Base-by-base conservation (phyloP, 1,284 basidiomycete species). In the Cutaneotrichosporon cavernicola region DNA sequence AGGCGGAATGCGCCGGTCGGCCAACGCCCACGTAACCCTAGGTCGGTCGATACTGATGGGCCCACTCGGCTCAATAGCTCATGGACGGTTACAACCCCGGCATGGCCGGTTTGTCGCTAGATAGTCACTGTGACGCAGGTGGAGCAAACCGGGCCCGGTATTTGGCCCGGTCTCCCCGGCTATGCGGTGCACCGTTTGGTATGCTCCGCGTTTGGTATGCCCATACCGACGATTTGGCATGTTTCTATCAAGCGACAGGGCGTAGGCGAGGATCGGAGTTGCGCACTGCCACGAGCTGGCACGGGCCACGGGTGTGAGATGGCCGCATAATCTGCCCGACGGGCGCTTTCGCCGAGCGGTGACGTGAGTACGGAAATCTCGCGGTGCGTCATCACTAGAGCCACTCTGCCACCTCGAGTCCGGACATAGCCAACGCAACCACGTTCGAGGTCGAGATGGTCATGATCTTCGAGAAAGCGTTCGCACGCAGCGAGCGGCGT, bases 31-130 rank as follows among this genome's bases (percentile, higher is more conserved):
- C 43, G 43, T 46, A 46, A n/a, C 43, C 43, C 18, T 7, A 18
- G 4, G 43, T 8, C 8, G 34, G 34, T 9, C 2, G 34, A 13
- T 8, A 8, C 5, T 36, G 18, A n/a, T 46, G 43, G 38, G 13
- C 5, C 38, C 38, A 46, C 43, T 46, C 43, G 43, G 43, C 18
- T 46, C 43, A 18, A 18, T 4, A 8, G 18, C 43, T n/a, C 43
- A 46, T 46, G 43, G 43, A n/a, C n/a, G 18, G 43, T 46, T 46
- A 46, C 43, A 46, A 46, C 43, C 43, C 43, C 43, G 43, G n/a
- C 13, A 46, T 46, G 16, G 7, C 43, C 43, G 11, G 43, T 46
- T 46, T 46, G 43, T 46, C 43, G 43, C 43, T 18, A n/a, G 43
- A 18, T 46, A 46, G 43, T 46, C 43, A 46, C 43, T 46, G 43